Evolutionary conservation across 106 monocot species (phyloP).

Genomic region (Dendrobium chrysotoxum): DNA sequence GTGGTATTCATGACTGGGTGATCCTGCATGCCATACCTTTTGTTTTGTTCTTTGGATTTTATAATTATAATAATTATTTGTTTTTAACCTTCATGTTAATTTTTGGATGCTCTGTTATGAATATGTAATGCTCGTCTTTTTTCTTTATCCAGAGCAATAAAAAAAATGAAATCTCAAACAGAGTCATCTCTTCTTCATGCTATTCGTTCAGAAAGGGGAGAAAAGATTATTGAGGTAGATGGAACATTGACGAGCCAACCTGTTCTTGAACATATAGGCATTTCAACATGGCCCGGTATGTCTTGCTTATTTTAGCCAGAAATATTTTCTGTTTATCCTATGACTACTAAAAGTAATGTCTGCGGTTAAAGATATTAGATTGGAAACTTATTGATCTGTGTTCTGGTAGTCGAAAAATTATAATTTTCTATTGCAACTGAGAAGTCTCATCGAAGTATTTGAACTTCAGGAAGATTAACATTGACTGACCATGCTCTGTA

Average conservation of each 20-base stretch:
- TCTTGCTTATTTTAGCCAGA: conserved; percentile 5
- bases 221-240: conserved; percentile 89
- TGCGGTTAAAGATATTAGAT: neutral
- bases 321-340: neutral
- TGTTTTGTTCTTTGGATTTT: no score
- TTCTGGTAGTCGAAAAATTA: neutral
- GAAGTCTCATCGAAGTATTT: conserved; percentile 1
- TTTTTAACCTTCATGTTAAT: neutral
- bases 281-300: conserved; percentile 93
- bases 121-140: conserved; percentile 4
- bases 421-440: conserved; percentile 7
- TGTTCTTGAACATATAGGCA: conserved; percentile 92
- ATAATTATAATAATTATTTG: neutral
- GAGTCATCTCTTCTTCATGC: conserved; percentile 76
- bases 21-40: no score
- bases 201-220: conserved; percentile 52
- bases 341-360: neutral
- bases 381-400: neutral
- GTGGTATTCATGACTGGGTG: neutral
- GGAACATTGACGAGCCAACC: conserved; percentile 93
- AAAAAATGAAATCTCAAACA: conserved; percentile 84
- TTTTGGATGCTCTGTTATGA: neutral
- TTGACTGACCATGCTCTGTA: conserved; percentile 91
- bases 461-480: conserved; percentile 73
- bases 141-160: conserved; percentile 53